phyloP scores from a whole-genome alignment of 805 yeast species.

The Babjeviella inositovora region DNA sequence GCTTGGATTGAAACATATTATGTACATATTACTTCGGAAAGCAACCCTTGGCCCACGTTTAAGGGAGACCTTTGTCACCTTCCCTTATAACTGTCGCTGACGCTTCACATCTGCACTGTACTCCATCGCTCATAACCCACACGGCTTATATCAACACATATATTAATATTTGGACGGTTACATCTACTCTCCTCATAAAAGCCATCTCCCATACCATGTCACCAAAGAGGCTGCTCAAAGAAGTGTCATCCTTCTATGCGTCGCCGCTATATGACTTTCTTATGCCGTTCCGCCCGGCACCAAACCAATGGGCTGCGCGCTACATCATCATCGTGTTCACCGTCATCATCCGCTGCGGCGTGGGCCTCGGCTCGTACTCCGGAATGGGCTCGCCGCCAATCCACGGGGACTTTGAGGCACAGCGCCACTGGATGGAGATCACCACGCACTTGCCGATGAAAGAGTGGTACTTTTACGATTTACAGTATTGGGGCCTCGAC shows the following conservation, averaged over 20 bases:
- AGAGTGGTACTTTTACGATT: constrained; percentile 81
- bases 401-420: constrained; percentile 96
- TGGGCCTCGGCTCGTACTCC: constrained; percentile 80
- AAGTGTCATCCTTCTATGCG: constrained; percentile 15
- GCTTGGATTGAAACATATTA: too few relatives aligned
- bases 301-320: constrained; percentile 82
- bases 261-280: constrained; percentile 70
- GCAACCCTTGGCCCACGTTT: too few relatives aligned
- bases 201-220: too few relatives aligned
- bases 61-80: too few relatives aligned
- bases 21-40: too few relatives aligned
- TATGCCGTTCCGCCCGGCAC: constrained; percentile 66
- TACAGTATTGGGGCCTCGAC: constrained; percentile 92
- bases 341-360: constrained; percentile 63
- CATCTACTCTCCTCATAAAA: too few relatives aligned
- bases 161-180: too few relatives aligned
- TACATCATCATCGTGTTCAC: constrained; percentile 63
- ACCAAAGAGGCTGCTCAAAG: too few relatives aligned
- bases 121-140: too few relatives aligned
- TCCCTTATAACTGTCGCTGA: too few relatives aligned
- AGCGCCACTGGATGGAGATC: constrained; percentile 94
- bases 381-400: constrained; percentile 62
- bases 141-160: too few relatives aligned
- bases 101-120: too few relatives aligned
- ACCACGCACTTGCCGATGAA: constrained; percentile 60